Base-by-base conservation (phyloP, 108 stramenopile species). In the Epithemia pelagica region DNA sequence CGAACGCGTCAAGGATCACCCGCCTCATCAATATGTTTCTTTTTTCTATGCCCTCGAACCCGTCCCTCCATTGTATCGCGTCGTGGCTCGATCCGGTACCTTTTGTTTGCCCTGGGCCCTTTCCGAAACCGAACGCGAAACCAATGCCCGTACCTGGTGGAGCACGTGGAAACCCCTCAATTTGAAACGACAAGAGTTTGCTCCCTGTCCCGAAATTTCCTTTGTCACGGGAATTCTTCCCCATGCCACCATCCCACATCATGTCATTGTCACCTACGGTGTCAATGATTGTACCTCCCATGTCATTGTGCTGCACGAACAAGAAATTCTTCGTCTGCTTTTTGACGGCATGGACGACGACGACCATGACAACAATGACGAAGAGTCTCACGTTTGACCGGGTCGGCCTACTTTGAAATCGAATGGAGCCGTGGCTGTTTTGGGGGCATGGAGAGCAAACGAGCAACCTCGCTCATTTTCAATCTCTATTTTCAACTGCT, bases 241-340 rank as follows among this genome's bases (percentile, higher is more conserved):
- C 30, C 72, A 74, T 30, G 81, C 60, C 1, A 68, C 59, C 22
- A 78, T 79, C 59, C 28, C 57, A 23, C 59, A 68, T 5, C 76
- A 62, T 30, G 59, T 75, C 28, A 67, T 81, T 22, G 62, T 85
- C 55, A 70, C 78, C 20, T 85, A 85, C 68, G 84, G 84, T 10
- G 64, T 85, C 58, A 82, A 85, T 63, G 84, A 85, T 62, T 85
- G 84, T 46, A 68, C 72, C 51, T 60, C 74, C 8, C 64, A 78
- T 54, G 53, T 85, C 19, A 74, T 85, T 3, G 71, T 72, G 55
- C 64, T 85, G 21, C 54, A 59, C 32, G 81, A 81, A 37, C 59
- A 67, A 21, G 79, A 84, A 25, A 58, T 71, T 20, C 1, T 25
- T 8, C 28, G 26, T 21, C 23, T 71, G 26, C 51, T 71, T 18